These are phyloP conservation scores for Eragrostis curvula DNA, from an alignment of 176 grass and related monocot species.

Conservation along the genomic window DNA sequence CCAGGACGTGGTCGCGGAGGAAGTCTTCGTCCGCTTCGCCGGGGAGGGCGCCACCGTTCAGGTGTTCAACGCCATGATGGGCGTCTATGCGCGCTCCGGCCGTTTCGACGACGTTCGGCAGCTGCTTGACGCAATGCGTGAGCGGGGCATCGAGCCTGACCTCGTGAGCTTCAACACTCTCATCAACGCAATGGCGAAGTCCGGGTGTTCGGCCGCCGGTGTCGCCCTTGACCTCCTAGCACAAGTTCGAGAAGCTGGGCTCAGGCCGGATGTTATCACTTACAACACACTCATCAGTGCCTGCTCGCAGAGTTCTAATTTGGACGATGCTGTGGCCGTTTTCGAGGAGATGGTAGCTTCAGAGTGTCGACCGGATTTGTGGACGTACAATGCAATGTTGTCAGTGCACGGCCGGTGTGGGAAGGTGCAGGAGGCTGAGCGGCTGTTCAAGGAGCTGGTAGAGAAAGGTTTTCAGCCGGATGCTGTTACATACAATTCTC, in stretches of 20 bases:
- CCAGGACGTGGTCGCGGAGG: conserved; percentile 74
- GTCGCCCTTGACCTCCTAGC: conserved; percentile 67
- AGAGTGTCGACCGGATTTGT: conserved; percentile 77
- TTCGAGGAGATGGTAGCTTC: conserved; percentile 80
- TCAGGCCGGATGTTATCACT: conserved; percentile 85
- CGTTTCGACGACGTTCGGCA: conserved; percentile 60
- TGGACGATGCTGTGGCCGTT: conserved; percentile 69
- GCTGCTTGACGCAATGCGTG: conserved; percentile 73
- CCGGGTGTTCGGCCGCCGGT: conserved; percentile 52
- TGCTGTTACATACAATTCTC: conserved; percentile 84
- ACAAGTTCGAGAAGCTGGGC: conserved; percentile 66
- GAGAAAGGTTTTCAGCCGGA: conserved; percentile 80
- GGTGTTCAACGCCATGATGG: conserved; percentile 98
- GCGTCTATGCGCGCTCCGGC: conserved; percentile 76
- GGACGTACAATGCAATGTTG: conserved; percentile 94
- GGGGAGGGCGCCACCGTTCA: conserved; percentile 69
- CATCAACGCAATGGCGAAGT: conserved; percentile 89
- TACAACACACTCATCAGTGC: conserved; percentile 94
- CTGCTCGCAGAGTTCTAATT: conserved; percentile 67
- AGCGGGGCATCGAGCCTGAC: conserved; percentile 77
- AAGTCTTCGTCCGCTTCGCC: conserved; percentile 63
- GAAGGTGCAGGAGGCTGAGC: conserved; percentile 57
- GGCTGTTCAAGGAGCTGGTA: conserved; percentile 69
- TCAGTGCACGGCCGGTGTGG: conserved; percentile 72
- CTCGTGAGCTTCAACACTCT: conserved; percentile 96